These are phyloP conservation scores for Physaria fendleri DNA, from an alignment of 345 rosid genomes.

Conservation along the genomic window DNA sequence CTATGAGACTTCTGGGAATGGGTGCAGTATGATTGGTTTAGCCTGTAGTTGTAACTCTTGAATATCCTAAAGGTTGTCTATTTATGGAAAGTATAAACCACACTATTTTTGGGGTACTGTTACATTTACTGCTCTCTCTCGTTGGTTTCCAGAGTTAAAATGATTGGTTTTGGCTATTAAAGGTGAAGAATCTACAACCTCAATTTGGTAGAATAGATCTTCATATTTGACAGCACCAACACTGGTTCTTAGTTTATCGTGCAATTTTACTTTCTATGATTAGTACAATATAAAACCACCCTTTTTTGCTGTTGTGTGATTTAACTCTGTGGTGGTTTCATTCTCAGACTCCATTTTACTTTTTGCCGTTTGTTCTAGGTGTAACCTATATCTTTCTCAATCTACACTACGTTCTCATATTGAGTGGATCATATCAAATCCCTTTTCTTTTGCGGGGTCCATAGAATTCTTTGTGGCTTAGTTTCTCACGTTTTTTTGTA, in stretches of 20 bases:
- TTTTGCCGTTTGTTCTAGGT: conserved; percentile 23
- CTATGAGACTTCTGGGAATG: background rate
- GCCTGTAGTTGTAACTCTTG: background rate
- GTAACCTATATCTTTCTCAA: conserved; percentile 17
- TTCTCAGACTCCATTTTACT: conserved; percentile 42
- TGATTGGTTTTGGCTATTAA: conserved; percentile 10
- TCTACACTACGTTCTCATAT: conserved; percentile 12
- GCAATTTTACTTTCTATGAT: conserved; percentile 10
- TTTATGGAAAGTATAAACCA: background rate
- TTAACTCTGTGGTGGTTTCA: conserved; percentile 41
- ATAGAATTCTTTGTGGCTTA: background rate
- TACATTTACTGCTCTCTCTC: conserved; percentile 3
- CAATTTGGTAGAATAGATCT: conserved; percentile 15
- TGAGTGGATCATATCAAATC: conserved; percentile 1
- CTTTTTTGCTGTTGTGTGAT: conserved; percentile 25
- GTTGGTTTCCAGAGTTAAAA: background rate
- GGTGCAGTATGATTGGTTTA: background rate
- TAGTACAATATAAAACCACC: conserved; percentile 22
- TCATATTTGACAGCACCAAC: conserved; percentile 14
- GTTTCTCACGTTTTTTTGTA: conserved; percentile 9
- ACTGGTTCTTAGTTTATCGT: conserved; percentile 23
- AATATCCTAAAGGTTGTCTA: background rate
- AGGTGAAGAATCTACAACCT: background rate
- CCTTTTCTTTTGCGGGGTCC: conserved; percentile 15
- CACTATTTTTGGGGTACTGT: background rate